phyloP scores from a whole-genome alignment of 805 yeast species.

The Maudiozyma pseudohumilis region DNA sequence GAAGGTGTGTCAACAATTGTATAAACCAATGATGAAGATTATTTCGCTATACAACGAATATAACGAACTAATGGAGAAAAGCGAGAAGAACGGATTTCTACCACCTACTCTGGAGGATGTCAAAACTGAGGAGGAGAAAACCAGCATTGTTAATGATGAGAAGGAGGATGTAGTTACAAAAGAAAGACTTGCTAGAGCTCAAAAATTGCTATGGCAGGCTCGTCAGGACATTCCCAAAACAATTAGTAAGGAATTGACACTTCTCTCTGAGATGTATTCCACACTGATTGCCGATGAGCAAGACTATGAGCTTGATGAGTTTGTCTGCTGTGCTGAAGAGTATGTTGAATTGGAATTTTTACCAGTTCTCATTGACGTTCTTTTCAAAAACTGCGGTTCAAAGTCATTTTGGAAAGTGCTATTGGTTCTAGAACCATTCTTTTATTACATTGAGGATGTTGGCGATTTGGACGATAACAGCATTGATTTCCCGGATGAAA shows the following conservation, averaged over 20 bases:
- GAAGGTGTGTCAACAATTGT: constrained; percentile 30
- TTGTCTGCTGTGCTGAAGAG: constrained; percentile 31
- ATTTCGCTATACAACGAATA: constrained; percentile 29
- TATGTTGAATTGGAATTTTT: constrained; percentile 28
- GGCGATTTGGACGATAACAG: constrained; percentile 19
- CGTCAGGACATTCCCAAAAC: constrained; percentile 30
- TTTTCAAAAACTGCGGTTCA: constrained; percentile 25
- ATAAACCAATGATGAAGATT: constrained; percentile 31
- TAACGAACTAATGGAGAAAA: constrained; percentile 28
- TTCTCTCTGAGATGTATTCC: constrained; percentile 29
- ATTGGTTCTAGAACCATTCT: constrained; percentile 30
- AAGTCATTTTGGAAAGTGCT: constrained; percentile 27
- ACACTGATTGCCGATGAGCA: constrained; percentile 30
- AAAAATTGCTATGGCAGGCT: constrained; percentile 27
- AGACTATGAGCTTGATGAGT: constrained; percentile 29
- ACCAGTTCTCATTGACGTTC: constrained; percentile 26
- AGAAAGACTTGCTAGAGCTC: constrained; percentile 26
- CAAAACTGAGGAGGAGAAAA: neutral
- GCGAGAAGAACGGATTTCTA: constrained; percentile 28
- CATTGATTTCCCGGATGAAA: constrained; percentile 7
- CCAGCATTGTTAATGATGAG: neutral
- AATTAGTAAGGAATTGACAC: constrained; percentile 27
- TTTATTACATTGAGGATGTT: constrained; percentile 29
- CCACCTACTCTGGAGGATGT: constrained; percentile 7
- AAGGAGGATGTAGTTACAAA: constrained; percentile 14